Evolutionary conservation across 1,139 yeast genomes (phyloP).

Genomic region (Insectozyma bohioensis): DNA sequence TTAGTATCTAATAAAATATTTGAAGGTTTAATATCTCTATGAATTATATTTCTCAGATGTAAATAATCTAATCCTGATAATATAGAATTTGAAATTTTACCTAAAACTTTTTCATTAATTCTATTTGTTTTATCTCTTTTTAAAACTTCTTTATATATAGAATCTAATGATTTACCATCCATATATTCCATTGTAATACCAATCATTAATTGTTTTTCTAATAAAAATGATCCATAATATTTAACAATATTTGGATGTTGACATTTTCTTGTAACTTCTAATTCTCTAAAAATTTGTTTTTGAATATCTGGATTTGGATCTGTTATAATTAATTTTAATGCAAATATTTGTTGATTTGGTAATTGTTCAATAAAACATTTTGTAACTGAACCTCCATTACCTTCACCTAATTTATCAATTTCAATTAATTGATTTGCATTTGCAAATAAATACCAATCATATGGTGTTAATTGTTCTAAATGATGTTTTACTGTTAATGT

Average conservation of each 20-base stretch:
- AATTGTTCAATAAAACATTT: slow-evolving; percentile 47
- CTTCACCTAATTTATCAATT: slow-evolving; percentile 80
- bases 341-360: slow-evolving; percentile 59
- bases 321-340: slow-evolving; percentile 74
- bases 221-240: slow-evolving; percentile 88
- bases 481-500: slow-evolving; percentile 17
- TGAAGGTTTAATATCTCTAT: slow-evolving; percentile 92
- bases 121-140: slow-evolving; percentile 72
- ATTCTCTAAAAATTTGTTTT: slow-evolving; percentile 79
- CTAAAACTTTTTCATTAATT: slow-evolving; percentile 88
- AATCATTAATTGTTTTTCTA: slow-evolving; percentile 71
- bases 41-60: slow-evolving; percentile 85
- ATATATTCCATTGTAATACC: slow-evolving; percentile 94
- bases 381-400: slow-evolving; percentile 89
- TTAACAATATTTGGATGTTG: slow-evolving; percentile 82
- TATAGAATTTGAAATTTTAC: slow-evolving; percentile 84
- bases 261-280: slow-evolving; percentile 83
- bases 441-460: slow-evolving; percentile 73
- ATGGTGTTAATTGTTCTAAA: slow-evolving; percentile 64
- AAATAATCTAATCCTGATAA: slow-evolving; percentile 81
- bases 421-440: slow-evolving; percentile 36
- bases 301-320: slow-evolving; percentile 85
- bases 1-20: slow-evolving; percentile 71
- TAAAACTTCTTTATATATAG: slow-evolving; percentile 70
- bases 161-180: slow-evolving; percentile 90